Base-by-base conservation (phyloP, 1,284 basidiomycete species). In the Volvariella surrecta region DNA sequence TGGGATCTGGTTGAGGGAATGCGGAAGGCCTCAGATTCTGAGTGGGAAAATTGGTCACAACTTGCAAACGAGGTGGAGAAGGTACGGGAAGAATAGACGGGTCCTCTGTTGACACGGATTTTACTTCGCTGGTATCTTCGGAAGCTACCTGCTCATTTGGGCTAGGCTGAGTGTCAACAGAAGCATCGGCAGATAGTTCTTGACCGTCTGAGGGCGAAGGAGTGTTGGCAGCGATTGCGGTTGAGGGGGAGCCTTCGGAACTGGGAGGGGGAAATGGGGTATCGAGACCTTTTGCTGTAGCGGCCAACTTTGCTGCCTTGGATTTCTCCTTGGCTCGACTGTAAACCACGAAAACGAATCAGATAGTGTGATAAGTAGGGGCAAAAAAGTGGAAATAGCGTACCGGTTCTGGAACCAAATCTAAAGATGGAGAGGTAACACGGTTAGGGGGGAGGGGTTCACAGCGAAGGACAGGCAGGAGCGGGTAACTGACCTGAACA, bases 321-420 rank as follows among this genome's bases (percentile, higher is more conserved):
- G 60, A 73, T 63, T 91, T 91, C 59, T 88, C 84, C 63, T 91
- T 91, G 39, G 88, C 88, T 40, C 88, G 84, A 45, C 84, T 86
- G 56, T 39, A 38, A 32, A 32, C 48, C 35, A 8, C 8, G 38
- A 38, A 37, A 31, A 13, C 17, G 48, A 37, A 37, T 44, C 40
- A 45, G 44, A 31, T 40, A 43, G 24, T 43, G 39, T 35, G 11
- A 46, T 31, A 15, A 19, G 32, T 21, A 40, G 30, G 43, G 31
- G 39, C 47, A 31, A 45, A 37, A 28, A 43, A 20, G 21, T 48
- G 38, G 38, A 39, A 34, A 42, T 13, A 40, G 63, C 67, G 52
- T 54, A 86, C 84, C 89, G 74, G 60, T 93, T 93, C 64, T 92
- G 89, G 62, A 93, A 93, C 89, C 89, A 91, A 32, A 88, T 84